Conservation (phyloP, 352 stramenopile species). For the Globisporangium orthogonon region DNA sequence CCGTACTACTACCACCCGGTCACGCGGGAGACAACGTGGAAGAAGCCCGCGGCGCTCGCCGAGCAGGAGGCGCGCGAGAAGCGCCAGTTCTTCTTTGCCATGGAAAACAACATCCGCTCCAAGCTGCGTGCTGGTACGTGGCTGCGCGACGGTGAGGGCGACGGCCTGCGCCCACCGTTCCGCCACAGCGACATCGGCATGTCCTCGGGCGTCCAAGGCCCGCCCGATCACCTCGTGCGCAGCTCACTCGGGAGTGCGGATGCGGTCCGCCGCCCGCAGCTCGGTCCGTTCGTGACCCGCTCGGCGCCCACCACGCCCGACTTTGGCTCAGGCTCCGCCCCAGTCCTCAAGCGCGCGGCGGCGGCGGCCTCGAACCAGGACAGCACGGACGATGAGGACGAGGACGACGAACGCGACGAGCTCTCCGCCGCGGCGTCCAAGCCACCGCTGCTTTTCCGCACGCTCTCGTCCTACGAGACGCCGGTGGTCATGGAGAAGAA, state of each 20-base stretch:
- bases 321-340: constrained; percentile 4
- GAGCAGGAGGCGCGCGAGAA: constrained; percentile 77
- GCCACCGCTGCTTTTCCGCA: constrained; percentile 57
- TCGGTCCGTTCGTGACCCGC: constrained; percentile 19
- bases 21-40: constrained; percentile 96
- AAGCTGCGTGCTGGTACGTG: constrained; percentile 67
- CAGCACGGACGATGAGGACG: constrained; percentile 28
- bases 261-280: constrained; percentile 9
- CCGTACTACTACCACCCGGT: constrained; percentile 97
- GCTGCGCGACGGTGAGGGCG: constrained; percentile 28
- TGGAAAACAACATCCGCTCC: constrained; percentile 95
- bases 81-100: constrained; percentile 92
- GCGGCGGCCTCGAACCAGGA: constrained; percentile 29
- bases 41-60: constrained; percentile 85
- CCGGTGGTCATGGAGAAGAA: constrained; percentile 58
- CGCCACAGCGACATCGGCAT: constrained; percentile 18
- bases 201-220: neutral
- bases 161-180: constrained; percentile 12
- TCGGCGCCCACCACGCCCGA: constrained; percentile 54
- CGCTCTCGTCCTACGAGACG: constrained; percentile 76
- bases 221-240: constrained; percentile 1
- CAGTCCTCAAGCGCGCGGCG: constrained; percentile 5
- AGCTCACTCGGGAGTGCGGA: constrained; percentile 27
- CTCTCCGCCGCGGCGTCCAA: constrained; percentile 19
- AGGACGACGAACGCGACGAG: constrained; percentile 23